Evolutionary conservation across 139 green algal genomes (phyloP), one percentile per base, ranked within the genome.

Genomic region (Diplosphaera chodatii): DNA sequence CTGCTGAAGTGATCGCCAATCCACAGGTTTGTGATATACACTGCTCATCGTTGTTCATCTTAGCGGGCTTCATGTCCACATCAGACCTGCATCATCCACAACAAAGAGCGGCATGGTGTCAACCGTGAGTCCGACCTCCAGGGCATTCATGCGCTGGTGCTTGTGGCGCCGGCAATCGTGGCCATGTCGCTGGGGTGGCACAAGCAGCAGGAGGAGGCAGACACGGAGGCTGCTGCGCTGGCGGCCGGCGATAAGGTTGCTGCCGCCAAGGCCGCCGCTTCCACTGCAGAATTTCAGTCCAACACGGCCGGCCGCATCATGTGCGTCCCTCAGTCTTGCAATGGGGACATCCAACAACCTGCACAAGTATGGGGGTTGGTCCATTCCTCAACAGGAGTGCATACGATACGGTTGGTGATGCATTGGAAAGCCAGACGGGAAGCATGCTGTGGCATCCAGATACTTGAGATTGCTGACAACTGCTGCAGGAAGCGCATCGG

Each of bases 91-190:
- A n/a, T n/a, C n/a, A n/a, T n/a, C n/a, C n/a, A n/a, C n/a, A n/a
- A n/a, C n/a, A n/a, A n/a, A n/a, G n/a, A n/a, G n/a, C n/a, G n/a
- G n/a, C n/a, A n/a, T n/a, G n/a, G n/a, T n/a, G n/a, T n/a, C n/a
- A n/a, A n/a, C n/a, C n/a, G n/a, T n/a, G n/a, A 48, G 6, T 48
- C 48, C 8, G 3, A 65, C 28, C 15, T 40, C 64, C 72, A 72
- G 68, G 71, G 73, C 30, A 40, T 89, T 20, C 73, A 63, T 0
- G 87, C 70, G 6, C 55, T 97, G 15, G 74, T 97, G 25, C 79
- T 97, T 15, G 84, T 96, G 32, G 88, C 88, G 5, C 91, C 91
- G 21, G 91, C 91, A 6, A 84, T 97, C 41, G 70, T 97, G 1
- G 82, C 84, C 13, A 33, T 85, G 1, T 82, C 68, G 55, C 32